Evolutionary conservation across 768 basidiomycete species (phyloP).

Genomic region (Imleria badia): DNA sequence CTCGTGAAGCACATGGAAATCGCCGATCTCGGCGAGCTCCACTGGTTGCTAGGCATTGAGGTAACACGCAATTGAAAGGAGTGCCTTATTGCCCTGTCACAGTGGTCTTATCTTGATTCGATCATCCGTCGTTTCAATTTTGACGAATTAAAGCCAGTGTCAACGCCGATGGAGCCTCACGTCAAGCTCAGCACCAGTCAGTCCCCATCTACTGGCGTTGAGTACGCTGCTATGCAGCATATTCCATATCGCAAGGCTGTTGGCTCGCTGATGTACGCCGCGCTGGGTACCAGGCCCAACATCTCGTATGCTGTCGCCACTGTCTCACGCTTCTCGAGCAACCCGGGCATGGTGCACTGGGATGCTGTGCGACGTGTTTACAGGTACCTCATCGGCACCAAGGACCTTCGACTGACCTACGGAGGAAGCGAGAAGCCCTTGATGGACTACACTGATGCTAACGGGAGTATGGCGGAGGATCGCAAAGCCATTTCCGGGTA

Average conservation of each 20-base stretch:
- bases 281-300: too few relatives aligned
- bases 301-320: not conserved
- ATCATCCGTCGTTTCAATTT: slow-evolving; percentile 33
- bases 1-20: not conserved
- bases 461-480: not conserved
- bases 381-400: not conserved
- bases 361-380: not conserved
- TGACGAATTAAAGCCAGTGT: slow-evolving; percentile 22
- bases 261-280: too few relatives aligned
- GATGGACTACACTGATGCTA: not conserved
- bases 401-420: not conserved
- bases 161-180: slow-evolving; percentile 34
- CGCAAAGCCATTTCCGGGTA: not conserved
- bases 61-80: not conserved
- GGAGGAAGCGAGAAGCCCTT: not conserved
- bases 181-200: slow-evolving; percentile 19
- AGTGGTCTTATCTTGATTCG: slow-evolving; percentile 28
- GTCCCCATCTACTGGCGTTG: slow-evolving; percentile 20
- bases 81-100: not conserved
- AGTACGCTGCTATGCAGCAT: slow-evolving; percentile 23
- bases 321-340: not conserved
- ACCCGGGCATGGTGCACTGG: not conserved
- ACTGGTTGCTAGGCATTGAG: slow-evolving; percentile 11
- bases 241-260: too few relatives aligned
- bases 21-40: not conserved